Conservation (phyloP, 495 filamentous ascomycete genomes). For the Xylaria longipes region DNA sequence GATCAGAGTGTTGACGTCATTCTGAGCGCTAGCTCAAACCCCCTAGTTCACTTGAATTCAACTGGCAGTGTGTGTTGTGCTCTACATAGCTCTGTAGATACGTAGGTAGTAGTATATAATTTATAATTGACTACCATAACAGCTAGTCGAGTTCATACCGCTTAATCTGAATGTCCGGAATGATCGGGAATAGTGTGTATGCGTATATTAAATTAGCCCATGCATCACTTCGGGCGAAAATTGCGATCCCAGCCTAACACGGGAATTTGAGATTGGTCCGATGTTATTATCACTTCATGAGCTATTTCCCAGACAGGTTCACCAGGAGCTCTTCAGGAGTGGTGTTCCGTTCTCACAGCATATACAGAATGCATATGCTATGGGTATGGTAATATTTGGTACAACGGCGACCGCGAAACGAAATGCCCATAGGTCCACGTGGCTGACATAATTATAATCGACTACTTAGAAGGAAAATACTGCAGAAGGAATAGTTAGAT, state of each 20-base stretch:
- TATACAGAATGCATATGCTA: neutral
- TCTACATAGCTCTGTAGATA: no score
- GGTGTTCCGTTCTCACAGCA: neutral
- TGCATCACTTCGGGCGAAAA: neutral
- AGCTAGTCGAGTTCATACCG: neutral
- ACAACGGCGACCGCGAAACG: neutral
- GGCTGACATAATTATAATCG: neutral
- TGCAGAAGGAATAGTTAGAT: neutral
- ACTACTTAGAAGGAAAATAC: neutral
- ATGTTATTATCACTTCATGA: neutral
- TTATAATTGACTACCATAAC: no score
- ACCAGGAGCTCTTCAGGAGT: neutral
- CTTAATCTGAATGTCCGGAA: neutral
- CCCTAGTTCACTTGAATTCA: neutral
- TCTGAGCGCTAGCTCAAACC: neutral
- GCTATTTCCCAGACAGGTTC: neutral
- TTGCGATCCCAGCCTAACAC: neutral
- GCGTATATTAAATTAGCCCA: neutral
- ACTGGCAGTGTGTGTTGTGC: neutral
- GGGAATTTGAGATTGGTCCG: neutral
- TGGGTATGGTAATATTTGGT: neutral
- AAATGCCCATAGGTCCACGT: constrained; percentile 1
- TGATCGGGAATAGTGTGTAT: no score
- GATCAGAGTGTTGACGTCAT: constrained; percentile 13
- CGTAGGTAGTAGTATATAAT: no score